These are phyloP conservation scores for Pugionium cornutum DNA, from an alignment of 345 rosid genomes.

Conservation along the genomic window DNA sequence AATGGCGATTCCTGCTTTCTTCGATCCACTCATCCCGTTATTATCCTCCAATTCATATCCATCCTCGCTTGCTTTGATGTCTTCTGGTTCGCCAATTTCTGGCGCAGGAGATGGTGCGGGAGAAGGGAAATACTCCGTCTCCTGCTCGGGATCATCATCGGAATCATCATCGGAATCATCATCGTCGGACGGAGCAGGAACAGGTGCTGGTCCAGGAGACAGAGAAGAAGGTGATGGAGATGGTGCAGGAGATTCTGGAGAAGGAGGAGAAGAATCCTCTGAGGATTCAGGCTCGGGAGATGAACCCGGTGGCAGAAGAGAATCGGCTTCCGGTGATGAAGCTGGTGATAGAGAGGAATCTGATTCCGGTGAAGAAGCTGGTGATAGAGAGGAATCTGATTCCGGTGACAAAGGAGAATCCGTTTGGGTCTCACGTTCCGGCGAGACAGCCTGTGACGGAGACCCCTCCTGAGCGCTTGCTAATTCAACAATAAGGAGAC, in stretches of 20 bases:
- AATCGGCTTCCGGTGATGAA: constrained; percentile 13
- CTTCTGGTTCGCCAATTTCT: constrained; percentile 1
- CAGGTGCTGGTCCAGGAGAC: constrained; percentile 17
- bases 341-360: neutral
- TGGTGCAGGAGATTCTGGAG: constrained; percentile 9
- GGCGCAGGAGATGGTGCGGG: constrained; percentile 26
- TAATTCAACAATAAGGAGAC: constrained; percentile 17
- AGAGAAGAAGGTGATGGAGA: constrained; percentile 13
- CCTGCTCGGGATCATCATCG: neutral
- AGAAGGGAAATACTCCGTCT: constrained; percentile 36
- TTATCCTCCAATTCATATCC: neutral
- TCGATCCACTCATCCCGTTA: constrained; percentile 23
- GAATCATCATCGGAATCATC: neutral
- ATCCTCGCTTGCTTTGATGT: constrained; percentile 31
- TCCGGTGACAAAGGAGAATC: constrained; percentile 13
- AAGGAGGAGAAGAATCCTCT: constrained; percentile 19
- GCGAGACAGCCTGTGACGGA: constrained; percentile 18
- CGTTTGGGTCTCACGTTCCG: neutral
- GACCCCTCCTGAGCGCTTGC: constrained; percentile 17
- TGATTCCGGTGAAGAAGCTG: neutral
- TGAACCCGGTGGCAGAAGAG: constrained; percentile 4
- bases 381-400: too few relatives aligned
- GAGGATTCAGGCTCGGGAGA: constrained; percentile 14
- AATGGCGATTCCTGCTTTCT: constrained; percentile 34
- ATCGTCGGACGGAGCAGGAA: constrained; percentile 23